These are phyloP conservation scores for Saccharomyces hybrid DNA, from an alignment of 1,139 yeast species.

Conservation along the genomic window DNA sequence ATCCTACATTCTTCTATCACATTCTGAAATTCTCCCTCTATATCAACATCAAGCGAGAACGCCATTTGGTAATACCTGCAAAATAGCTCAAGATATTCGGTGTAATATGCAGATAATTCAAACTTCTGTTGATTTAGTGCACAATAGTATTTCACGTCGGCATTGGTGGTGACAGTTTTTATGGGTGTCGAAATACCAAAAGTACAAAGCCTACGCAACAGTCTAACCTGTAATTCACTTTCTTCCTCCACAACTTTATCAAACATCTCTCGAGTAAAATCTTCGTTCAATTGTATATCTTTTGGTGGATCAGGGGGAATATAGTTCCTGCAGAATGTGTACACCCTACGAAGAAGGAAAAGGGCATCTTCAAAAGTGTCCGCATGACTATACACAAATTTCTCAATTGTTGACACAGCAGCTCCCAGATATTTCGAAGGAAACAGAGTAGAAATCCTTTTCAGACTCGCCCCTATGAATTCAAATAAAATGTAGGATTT, in stretches of 20 bases:
- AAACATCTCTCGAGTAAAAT: slow-evolving; percentile 40
- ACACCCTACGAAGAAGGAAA: slow-evolving; percentile 56
- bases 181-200: slow-evolving; percentile 40
- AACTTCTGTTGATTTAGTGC: slow-evolving; percentile 7
- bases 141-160: slow-evolving; percentile 16
- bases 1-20: slow-evolving; percentile 19
- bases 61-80: slow-evolving; percentile 19
- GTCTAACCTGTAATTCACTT: slow-evolving; percentile 21
- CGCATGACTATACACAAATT: slow-evolving; percentile 41
- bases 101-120: slow-evolving; percentile 6
- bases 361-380: slow-evolving; percentile 32
- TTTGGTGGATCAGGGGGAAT: slow-evolving; percentile 37
- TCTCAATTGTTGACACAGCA: slow-evolving; percentile 50
- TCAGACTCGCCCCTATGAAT: slow-evolving; percentile 47
- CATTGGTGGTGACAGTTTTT: slow-evolving; percentile 16
- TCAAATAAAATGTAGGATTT: slow-evolving; percentile 61
- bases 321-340: slow-evolving; percentile 63
- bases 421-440: slow-evolving; percentile 75
- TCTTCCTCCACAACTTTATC: slow-evolving; percentile 26
- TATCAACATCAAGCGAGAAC: slow-evolving; percentile 44
- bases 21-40: slow-evolving; percentile 36
- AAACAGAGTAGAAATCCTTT: slow-evolving; percentile 41
- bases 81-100: slow-evolving; percentile 26
- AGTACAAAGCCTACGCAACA: slow-evolving; percentile 39
- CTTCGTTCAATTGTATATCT: slow-evolving; percentile 14